Evolutionary conservation across 805 yeast species (phyloP).

Genomic region (Candida michaelii): DNA sequence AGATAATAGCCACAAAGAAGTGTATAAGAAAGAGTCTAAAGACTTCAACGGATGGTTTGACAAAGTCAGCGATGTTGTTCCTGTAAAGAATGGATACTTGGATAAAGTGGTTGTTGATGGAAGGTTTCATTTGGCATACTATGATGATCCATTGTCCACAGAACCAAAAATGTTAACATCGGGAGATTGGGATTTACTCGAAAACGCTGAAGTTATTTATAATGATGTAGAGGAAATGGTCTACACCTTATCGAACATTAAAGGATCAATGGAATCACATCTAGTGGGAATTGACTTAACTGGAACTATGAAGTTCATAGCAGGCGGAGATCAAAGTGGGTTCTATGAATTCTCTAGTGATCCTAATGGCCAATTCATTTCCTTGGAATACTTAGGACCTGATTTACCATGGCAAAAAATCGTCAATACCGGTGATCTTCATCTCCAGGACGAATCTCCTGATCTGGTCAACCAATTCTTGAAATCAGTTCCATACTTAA

Average conservation of each 20-base stretch:
- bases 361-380: constrained; percentile 65
- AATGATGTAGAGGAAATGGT: constrained; percentile 44
- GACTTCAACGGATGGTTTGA: constrained; percentile 63
- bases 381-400: constrained; percentile 75
- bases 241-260: constrained; percentile 68
- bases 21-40: constrained; percentile 35
- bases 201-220: constrained; percentile 56
- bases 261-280: constrained; percentile 80
- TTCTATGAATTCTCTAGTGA: constrained; percentile 71
- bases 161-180: constrained; percentile 51
- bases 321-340: constrained; percentile 47
- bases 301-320: constrained; percentile 11
- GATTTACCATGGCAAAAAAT: constrained; percentile 75
- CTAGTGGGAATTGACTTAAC: constrained; percentile 56
- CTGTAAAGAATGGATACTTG: constrained; percentile 48
- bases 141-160: constrained; percentile 53
- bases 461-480: constrained; percentile 14
- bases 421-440: constrained; percentile 37
- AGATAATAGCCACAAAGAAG: constrained; percentile 35
- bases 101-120: constrained; percentile 63
- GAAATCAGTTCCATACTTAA: constrained; percentile 15
- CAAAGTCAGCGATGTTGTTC: constrained; percentile 30
- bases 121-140: constrained; percentile 75
- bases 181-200: constrained; percentile 84
- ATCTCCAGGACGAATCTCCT: constrained; percentile 15